phyloP scores from a whole-genome alignment of 2,329 filamentous ascomycete species.

The Fusarium sp. region DNA sequence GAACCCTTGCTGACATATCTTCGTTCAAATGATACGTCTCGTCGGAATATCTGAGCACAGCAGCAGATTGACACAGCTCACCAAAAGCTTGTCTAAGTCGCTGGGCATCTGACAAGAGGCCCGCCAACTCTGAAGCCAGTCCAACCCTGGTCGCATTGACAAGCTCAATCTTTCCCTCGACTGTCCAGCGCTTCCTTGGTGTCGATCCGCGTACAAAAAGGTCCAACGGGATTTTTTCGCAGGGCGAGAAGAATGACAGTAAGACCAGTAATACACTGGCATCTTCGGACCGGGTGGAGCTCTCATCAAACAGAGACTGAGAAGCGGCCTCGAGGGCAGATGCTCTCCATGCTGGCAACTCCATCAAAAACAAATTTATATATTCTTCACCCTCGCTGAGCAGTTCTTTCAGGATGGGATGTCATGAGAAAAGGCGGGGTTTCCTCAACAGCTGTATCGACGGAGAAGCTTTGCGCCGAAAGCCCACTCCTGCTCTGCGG shows the following conservation, averaged over 20 bases:
- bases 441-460: conserved; percentile 15
- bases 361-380: conserved; percentile 15
- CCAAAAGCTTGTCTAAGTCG: conserved; percentile 22
- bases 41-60: conserved; percentile 25
- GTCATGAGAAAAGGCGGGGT: conserved; percentile 9
- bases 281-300: conserved; percentile 30
- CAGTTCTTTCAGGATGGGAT: conserved; percentile 6
- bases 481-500: conserved; percentile 15
- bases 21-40: conserved; percentile 37
- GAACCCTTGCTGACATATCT: conserved; percentile 29
- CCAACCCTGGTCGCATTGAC: conserved; percentile 50
- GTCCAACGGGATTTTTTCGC: conserved; percentile 35
- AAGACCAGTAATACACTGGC: conserved; percentile 37
- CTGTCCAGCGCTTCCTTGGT: conserved; percentile 43
- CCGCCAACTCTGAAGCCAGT: conserved; percentile 16
- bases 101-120: conserved; percentile 23
- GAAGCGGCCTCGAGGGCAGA: conserved; percentile 37
- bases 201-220: conserved; percentile 39
- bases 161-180: conserved; percentile 35
- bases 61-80: conserved; percentile 23
- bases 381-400: conserved; percentile 1
- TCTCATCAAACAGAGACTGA: conserved; percentile 25
- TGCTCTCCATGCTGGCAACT: conserved; percentile 29
- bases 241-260: conserved; percentile 38
- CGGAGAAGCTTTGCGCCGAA: conserved; percentile 14